Base-by-base conservation (phyloP, 441 rosid genomes). In the Erodium trifolium region DNA sequence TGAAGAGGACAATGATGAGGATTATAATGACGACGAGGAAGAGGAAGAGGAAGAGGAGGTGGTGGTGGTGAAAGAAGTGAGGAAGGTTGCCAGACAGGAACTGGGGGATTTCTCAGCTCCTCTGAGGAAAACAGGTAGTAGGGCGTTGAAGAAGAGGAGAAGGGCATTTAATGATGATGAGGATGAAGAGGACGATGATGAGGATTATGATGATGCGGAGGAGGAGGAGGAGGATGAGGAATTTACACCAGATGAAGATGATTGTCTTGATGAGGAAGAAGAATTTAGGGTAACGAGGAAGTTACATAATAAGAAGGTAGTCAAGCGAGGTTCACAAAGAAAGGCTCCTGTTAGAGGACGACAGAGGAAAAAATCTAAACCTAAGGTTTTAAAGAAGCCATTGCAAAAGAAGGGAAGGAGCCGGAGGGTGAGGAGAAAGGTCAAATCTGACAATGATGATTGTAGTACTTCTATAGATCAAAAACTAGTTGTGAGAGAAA, bases 231-330 rank as follows among this genome's bases (percentile, higher is more conserved):
- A 83, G 0, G 65, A 62, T 62, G 65, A 62, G 29, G 65, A 62
- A 62, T 62, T 62, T 62, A 29, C 12, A 13, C 65, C 9, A 8
- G 64, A 88, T 59, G 92, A 85, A 35, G 88, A 91, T 53, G 89
- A 86, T 66, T 84, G 84, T 66, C 66, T 85, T 72, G 90, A 87
- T 9, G 98, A 90, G 80, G 97, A 88, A 69, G 99, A 88, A 60
- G 89, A 85, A 63, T 39, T 70, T 65, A 73, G 73, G 13, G 65
- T 57, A 57, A 72, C 77, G 17, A 85, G 49, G 80, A 85, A 75
- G 77, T 80, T 64, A 53, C 75, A 65, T 37, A 53, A 72, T 47
- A 63, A 41, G 71, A 85, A 82, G 69, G 66, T 72, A 73, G 64
- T 78, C 49, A 81, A 77, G 70, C 77, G 67, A 67, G 78, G 76